Conservation (phyloP, 345 rosid genomes). For the Aurinia saxatilis region DNA sequence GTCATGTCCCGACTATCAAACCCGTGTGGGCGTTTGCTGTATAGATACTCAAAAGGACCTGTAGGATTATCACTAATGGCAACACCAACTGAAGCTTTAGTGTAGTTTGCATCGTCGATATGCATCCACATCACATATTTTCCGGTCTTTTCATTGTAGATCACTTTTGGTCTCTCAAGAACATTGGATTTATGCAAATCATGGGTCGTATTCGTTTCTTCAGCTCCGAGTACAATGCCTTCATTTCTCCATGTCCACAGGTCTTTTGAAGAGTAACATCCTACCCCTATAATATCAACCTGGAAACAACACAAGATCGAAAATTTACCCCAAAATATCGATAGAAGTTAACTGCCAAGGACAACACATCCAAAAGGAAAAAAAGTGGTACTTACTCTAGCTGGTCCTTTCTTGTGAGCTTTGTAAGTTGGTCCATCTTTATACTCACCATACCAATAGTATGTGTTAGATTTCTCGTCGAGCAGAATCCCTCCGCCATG, state of each 20-base stretch:
- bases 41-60: slow-evolving; percentile 72
- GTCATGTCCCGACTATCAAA: slow-evolving; percentile 94
- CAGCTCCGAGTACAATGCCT: slow-evolving; percentile 71
- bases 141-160: slow-evolving; percentile 59
- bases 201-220: slow-evolving; percentile 60
- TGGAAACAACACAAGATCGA: slow-evolving; percentile 22
- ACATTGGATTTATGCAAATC: slow-evolving; percentile 83
- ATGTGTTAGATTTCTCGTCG: slow-evolving; percentile 47
- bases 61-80: slow-evolving; percentile 66
- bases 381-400: slow-evolving; percentile 50
- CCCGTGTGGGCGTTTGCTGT: slow-evolving; percentile 76
- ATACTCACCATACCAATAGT: slow-evolving; percentile 93
- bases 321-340: not conserved
- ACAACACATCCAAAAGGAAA: not conserved
- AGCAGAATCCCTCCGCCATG: slow-evolving; percentile 86
- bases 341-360: not conserved
- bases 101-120: slow-evolving; percentile 80
- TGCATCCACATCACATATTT: slow-evolving; percentile 99
- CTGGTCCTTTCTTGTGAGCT: slow-evolving; percentile 67
- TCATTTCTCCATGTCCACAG: slow-evolving; percentile 91
- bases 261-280: slow-evolving; percentile 94
- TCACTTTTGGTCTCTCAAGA: slow-evolving; percentile 91
- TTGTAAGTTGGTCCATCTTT: slow-evolving; percentile 92
- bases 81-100: slow-evolving; percentile 87
- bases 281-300: slow-evolving; percentile 94